Percentiles rank a stretch among this genome's conserved stretches.
Conservation (phyloP, 352 stramenopile species). For the Pythium brassicae region DNA sequence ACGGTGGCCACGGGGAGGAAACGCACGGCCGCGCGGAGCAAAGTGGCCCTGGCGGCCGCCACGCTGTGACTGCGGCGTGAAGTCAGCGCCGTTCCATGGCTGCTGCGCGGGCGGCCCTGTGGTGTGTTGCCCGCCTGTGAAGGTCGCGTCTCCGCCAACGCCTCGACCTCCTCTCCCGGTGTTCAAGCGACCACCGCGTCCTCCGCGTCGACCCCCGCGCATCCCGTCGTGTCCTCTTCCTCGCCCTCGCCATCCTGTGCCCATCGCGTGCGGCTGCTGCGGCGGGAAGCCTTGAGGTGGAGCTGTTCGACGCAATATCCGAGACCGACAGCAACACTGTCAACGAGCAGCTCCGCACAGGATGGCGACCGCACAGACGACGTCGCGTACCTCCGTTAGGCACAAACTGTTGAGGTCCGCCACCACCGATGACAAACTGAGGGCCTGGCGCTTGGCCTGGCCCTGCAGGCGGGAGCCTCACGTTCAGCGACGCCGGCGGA, state of each 20-base stretch:
- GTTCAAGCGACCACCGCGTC: constrained; percentile 26
- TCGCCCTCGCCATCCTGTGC: constrained; percentile 28
- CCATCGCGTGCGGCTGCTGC: constrained; percentile 5
- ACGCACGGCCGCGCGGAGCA: not conserved
- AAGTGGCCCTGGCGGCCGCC: not conserved
- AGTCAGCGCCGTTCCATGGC: not conserved
- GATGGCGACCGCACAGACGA: not conserved
- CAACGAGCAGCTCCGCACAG: not conserved
- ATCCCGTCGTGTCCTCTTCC: constrained; percentile 31
- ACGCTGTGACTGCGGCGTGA: not conserved
- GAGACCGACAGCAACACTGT: not conserved
- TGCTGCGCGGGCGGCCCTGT: constrained; percentile 1
- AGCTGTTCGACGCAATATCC: not conserved
- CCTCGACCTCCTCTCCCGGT: constrained; percentile 21
- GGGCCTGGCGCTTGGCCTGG: not conserved
- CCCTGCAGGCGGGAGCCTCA: constrained; percentile 1
- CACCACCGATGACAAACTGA: constrained; percentile 10
- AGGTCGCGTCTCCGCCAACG: not conserved
- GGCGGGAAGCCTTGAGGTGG: constrained; percentile 8
- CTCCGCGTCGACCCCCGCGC: constrained; percentile 17
- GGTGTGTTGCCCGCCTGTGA: not conserved
- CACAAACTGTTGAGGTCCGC: constrained; percentile 5
- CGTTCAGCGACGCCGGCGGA: constrained; percentile 4
- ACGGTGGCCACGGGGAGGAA: not conserved
- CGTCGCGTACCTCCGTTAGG: constrained; percentile 8